phyloP scores from a whole-genome alignment of 129 eudicot genomes.

The Escallonia rubra region DNA sequence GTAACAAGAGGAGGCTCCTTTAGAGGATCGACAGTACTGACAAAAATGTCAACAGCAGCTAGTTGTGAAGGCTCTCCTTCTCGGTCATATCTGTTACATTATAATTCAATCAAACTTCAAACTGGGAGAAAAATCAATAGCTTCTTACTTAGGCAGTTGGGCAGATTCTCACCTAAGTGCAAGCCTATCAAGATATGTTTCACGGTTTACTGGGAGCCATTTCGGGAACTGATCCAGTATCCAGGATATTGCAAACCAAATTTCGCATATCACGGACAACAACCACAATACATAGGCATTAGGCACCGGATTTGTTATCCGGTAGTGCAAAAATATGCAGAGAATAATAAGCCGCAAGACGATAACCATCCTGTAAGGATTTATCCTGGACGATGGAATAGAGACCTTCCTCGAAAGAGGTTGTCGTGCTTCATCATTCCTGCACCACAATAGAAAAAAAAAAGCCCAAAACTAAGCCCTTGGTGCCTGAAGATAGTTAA shows the following conservation, averaged over 20 bases:
- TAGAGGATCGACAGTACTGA: constrained; percentile 97
- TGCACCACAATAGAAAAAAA: constrained; percentile 34
- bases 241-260: constrained; percentile 98
- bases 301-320: constrained; percentile 87
- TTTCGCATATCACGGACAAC: constrained; percentile 94
- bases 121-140: background rate
- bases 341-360: constrained; percentile 81
- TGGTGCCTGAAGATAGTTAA: background rate
- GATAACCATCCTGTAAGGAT: constrained; percentile 98
- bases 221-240: constrained; percentile 99
- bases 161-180: constrained; percentile 52
- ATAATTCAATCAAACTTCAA: constrained; percentile 10
- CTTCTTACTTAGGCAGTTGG: background rate
- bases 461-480: constrained; percentile 6
- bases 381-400: constrained; percentile 83
- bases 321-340: constrained; percentile 84
- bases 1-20: constrained; percentile 99
- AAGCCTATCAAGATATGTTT: constrained; percentile 94
- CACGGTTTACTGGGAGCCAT: constrained; percentile 98
- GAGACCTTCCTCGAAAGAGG: constrained; percentile 98
- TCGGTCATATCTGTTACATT: constrained; percentile 69
- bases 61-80: constrained; percentile 98
- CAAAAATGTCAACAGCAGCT: constrained; percentile 98
- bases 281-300: constrained; percentile 86
- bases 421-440: constrained; percentile 97